These are phyloP conservation scores for Manihot esculenta DNA, from an alignment of 441 rosid species.

Conservation along the genomic window DNA sequence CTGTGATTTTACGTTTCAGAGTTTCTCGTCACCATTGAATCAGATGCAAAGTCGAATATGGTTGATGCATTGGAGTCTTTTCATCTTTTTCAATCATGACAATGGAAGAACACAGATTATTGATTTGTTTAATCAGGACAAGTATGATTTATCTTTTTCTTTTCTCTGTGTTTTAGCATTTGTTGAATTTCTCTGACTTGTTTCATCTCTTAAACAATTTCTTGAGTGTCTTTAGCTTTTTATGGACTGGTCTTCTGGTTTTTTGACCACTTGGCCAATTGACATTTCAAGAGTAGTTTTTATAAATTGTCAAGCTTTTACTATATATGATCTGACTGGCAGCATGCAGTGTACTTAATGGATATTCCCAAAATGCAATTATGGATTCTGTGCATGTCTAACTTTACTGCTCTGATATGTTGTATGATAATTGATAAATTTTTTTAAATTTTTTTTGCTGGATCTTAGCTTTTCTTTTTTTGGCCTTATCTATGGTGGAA, in stretches of 20 bases:
- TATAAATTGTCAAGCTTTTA: background rate
- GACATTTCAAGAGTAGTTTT: background rate
- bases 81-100: constrained; percentile 94
- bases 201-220: too few species aligned
- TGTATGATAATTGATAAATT: too few species aligned
- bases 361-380: too few species aligned
- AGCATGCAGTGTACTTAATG: too few species aligned
- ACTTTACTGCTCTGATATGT: too few species aligned
- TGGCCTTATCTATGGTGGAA: background rate
- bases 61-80: constrained; percentile 99
- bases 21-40: constrained; percentile 74
- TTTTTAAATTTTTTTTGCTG: too few species aligned
- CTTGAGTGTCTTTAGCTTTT: too few species aligned
- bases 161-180: background rate
- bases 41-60: constrained; percentile 91
- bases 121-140: constrained; percentile 87
- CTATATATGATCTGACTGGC: background rate
- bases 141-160: constrained; percentile 40
- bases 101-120: constrained; percentile 93
- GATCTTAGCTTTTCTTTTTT: background rate
- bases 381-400: too few species aligned
- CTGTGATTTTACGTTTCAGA: constrained; percentile 47
- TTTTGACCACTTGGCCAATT: background rate
- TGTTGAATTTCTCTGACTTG: background rate
- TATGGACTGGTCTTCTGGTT: background rate